Conservation (phyloP, 495 filamentous ascomycete genomes). For the Penicillium robsamsonii region DNA sequence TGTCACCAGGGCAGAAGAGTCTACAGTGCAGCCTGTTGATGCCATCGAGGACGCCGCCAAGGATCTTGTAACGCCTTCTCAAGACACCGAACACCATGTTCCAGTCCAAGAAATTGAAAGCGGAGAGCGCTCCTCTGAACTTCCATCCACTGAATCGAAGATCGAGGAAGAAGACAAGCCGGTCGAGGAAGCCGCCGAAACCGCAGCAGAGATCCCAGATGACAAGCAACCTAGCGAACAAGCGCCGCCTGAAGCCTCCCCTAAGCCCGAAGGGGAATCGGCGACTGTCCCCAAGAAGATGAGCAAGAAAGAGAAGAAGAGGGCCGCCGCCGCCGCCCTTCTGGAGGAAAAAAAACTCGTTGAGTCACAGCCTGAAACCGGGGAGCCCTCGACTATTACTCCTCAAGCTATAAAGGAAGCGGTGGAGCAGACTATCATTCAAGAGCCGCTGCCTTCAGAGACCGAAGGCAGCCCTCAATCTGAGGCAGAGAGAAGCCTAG, state of each 20-base stretch:
- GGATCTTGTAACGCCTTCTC: not conserved
- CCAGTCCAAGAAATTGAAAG: not conserved
- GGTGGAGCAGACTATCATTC: not conserved
- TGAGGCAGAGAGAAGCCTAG: not conserved
- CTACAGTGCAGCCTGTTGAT: not conserved
- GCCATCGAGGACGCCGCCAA: not conserved
- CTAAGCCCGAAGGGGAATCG: conserved; percentile 2
- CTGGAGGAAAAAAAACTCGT: conserved; percentile 11
- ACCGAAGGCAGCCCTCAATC: not conserved
- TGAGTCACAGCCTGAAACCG: conserved; percentile 17
- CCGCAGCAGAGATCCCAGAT: not conserved
- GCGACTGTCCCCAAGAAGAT: conserved; percentile 16
- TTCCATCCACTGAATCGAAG: not conserved
- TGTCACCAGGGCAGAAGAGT: not conserved
- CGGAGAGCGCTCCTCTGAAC: conserved; percentile 6
- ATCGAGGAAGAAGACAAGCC: not conserved
- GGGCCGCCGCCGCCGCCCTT: conserved; percentile 7
- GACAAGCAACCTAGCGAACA: not conserved
- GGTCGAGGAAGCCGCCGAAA: not conserved
- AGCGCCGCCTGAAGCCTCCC: not conserved
- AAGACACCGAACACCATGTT: conserved; percentile 1
- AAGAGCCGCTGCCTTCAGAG: not conserved
- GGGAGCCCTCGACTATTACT: not conserved
- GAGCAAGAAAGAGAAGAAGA: conserved; percentile 28
- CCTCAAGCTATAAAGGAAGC: not conserved